A percentile compares a stretch with the other conserved stretches of the same genome.
phyloP scores from a whole-genome alignment of 805 yeast species.

The Cyberlindnera americana region DNA sequence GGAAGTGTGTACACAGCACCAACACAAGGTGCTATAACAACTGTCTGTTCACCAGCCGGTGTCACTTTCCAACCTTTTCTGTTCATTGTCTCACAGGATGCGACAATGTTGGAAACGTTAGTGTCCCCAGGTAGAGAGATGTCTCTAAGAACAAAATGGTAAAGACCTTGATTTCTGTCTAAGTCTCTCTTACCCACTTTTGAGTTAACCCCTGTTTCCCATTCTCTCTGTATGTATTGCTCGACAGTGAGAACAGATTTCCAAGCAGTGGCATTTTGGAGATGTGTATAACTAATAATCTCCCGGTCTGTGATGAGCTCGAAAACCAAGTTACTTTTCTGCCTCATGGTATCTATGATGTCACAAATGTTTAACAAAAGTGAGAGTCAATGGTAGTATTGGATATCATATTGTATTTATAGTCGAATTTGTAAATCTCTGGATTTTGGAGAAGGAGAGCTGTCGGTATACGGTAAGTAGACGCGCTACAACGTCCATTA shows the following conservation, averaged over 20 bases:
- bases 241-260: conserved; percentile 30
- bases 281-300: conserved; percentile 33
- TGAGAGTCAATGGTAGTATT: no score
- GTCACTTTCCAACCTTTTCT: conserved; percentile 32
- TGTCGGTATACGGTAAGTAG: conserved; percentile 13
- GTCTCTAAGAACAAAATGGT: conserved; percentile 34
- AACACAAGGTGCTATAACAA: conserved; percentile 37
- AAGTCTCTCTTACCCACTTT: conserved; percentile 25
- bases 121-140: conserved; percentile 17
- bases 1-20: conserved; percentile 59
- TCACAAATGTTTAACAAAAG: conserved; percentile 1
- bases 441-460: no score
- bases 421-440: no score
- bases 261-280: conserved; percentile 34
- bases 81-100: conserved; percentile 39
- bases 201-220: conserved; percentile 27
- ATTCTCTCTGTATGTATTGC: conserved; percentile 37
- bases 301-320: conserved; percentile 30
- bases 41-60: conserved; percentile 28
- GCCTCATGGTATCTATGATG: conserved; percentile 6
- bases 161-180: conserved; percentile 28
- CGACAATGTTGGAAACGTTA: conserved; percentile 31
- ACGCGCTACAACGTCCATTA: conserved; percentile 15
- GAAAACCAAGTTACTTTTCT: conserved; percentile 4
- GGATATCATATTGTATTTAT: no score